These are phyloP conservation scores for Neofusicoccum sp. DNA, from an alignment of 2,329 filamentous ascomycete species.

Conservation along the genomic window DNA sequence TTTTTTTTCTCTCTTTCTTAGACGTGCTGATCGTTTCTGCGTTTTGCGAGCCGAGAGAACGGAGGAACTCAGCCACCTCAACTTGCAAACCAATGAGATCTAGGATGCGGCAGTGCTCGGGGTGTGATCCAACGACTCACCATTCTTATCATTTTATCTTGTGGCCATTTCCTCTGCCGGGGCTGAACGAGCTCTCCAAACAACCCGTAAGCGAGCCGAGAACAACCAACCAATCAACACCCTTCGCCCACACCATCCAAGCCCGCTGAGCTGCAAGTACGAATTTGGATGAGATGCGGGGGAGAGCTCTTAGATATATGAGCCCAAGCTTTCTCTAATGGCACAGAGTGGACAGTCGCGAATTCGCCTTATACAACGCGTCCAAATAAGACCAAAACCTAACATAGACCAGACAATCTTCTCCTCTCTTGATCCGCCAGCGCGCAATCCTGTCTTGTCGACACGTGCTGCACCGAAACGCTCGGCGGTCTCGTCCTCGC, in stretches of 20 bases:
- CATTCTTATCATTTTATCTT: not conserved
- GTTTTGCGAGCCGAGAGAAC: not conserved
- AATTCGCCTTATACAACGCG: conserved; percentile 44
- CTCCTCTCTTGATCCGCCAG: conserved; percentile 35
- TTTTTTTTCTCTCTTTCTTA: not conserved
- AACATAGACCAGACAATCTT: not conserved
- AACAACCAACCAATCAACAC: not conserved
- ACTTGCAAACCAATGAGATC: too few relatives aligned
- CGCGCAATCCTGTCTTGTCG: conserved; percentile 40
- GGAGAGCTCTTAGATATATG: not conserved
- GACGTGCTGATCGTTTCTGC: not conserved
- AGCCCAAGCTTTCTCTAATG: not conserved
- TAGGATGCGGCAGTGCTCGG: too few relatives aligned
- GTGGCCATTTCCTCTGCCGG: too few relatives aligned
- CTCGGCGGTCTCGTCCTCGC: conserved; percentile 61
- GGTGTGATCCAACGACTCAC: too few relatives aligned
- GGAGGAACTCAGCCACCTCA: too few relatives aligned
- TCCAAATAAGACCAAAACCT: conserved; percentile 19
- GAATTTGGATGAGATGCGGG: not conserved
- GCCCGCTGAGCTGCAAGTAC: conserved; percentile 1
- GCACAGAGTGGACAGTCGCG: too few relatives aligned
- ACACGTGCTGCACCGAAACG: conserved; percentile 65
- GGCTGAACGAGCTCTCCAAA: not conserved
- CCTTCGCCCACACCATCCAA: not conserved
- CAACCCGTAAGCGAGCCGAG: not conserved